A percentile compares a stretch with the other conserved stretches of the same genome.
phyloP scores from a whole-genome alignment of 805 yeast genomes.

The Wickerhamiella nectarea region DNA sequence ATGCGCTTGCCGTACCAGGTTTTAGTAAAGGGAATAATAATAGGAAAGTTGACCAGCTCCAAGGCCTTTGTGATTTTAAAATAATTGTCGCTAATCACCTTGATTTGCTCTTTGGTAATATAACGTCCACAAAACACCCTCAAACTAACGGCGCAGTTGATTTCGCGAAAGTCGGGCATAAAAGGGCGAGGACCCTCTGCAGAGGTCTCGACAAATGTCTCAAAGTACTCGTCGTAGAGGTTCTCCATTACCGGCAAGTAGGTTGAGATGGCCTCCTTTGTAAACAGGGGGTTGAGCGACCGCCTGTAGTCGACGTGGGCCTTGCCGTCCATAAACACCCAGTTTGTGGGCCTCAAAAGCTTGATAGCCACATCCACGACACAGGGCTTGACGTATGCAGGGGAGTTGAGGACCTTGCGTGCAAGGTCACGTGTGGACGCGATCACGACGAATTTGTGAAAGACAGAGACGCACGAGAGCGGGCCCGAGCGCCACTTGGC shows the following conservation, averaged over 20 bases:
- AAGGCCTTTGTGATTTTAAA: slow-evolving; percentile 87
- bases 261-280: slow-evolving; percentile 64
- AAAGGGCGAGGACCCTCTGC: slow-evolving; percentile 57
- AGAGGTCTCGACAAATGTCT: slow-evolving; percentile 44
- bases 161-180: slow-evolving; percentile 90
- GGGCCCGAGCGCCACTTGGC: slow-evolving; percentile 94
- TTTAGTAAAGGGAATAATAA: slow-evolving; percentile 88
- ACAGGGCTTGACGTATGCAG: slow-evolving; percentile 87
- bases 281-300: slow-evolving; percentile 78
- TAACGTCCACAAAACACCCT: slow-evolving; percentile 93
- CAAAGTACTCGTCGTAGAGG: slow-evolving; percentile 71
- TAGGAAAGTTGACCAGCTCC: slow-evolving; percentile 95
- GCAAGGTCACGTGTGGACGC: slow-evolving; percentile 81
- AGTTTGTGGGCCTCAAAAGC: slow-evolving; percentile 85
- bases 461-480: slow-evolving; percentile 88
- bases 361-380: slow-evolving; percentile 95
- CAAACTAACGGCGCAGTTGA: slow-evolving; percentile 85
- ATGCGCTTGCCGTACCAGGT: slow-evolving; percentile 95
- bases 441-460: slow-evolving; percentile 94
- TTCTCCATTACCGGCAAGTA: slow-evolving; percentile 77
- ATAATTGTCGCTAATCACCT: slow-evolving; percentile 81
- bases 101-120: slow-evolving; percentile 82
- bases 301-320: slow-evolving; percentile 88
- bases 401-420: slow-evolving; percentile 72
- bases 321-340: slow-evolving; percentile 97